phyloP scores from a whole-genome alignment of 129 eudicot species.

The Artemisia annua region DNA sequence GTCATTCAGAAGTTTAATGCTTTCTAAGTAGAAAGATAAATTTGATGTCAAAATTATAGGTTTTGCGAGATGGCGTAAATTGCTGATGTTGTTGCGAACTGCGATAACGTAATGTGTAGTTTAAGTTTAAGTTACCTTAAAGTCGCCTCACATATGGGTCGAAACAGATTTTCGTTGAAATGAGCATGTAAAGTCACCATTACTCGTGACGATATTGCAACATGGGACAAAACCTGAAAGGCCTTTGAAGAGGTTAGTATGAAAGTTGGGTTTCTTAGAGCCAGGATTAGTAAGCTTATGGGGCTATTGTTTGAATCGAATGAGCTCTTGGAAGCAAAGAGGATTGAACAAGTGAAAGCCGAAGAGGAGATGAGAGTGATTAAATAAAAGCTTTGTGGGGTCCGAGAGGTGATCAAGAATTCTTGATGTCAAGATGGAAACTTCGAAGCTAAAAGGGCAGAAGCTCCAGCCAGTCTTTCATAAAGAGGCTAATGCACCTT shows the following conservation, averaged over 20 bases:
- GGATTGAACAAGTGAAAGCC: conserved; percentile 33
- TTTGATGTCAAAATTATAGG: too few relatives aligned
- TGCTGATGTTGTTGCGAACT: too few relatives aligned
- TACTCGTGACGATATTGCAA: conserved; percentile 37
- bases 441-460: conserved; percentile 33
- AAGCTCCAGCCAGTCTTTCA: conserved; percentile 31
- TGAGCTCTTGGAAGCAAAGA: conserved; percentile 31
- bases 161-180: too few relatives aligned
- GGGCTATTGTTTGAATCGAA: conserved; percentile 35
- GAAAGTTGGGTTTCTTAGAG: conserved; percentile 59
- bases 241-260: conserved; percentile 68
- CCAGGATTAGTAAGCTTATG: conserved; percentile 37
- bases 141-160: too few relatives aligned
- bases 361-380: conserved; percentile 42
- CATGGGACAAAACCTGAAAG: conserved; percentile 60
- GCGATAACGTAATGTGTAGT: too few relatives aligned
- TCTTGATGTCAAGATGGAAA: conserved; percentile 47
- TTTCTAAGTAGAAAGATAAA: too few relatives aligned
- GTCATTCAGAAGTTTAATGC: too few relatives aligned
- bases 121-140: too few relatives aligned
- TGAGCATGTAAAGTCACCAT: conserved; percentile 40
- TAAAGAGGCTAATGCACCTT: conserved; percentile 50
- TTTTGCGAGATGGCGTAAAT: too few relatives aligned
- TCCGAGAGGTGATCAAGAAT: conserved; percentile 33
- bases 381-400: conserved; percentile 32